A percentile compares a stretch with the other conserved stretches of the same genome.
phyloP scores from a whole-genome alignment of 2,329 filamentous ascomycete genomes.

The Ceratocystis colombiana region DNA sequence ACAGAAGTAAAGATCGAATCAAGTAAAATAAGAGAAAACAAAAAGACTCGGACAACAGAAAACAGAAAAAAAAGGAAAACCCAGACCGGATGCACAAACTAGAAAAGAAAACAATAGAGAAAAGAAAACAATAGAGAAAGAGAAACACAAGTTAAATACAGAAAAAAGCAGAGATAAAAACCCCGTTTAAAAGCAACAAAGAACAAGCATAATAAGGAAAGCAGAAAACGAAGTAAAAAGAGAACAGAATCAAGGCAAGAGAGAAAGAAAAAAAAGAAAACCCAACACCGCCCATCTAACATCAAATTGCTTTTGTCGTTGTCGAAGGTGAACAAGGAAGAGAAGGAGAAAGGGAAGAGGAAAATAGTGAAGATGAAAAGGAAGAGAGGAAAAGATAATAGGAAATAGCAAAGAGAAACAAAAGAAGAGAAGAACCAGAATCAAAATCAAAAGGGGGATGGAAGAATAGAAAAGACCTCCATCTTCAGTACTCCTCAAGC shows the following conservation, averaged over 20 bases:
- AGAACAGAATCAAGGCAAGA: conserved; percentile 31
- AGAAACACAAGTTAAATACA: conserved; percentile 1
- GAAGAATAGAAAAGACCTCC: background rate
- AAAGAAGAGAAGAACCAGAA: background rate
- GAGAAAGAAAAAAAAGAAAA: conserved; percentile 26
- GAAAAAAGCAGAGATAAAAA: conserved; percentile 31
- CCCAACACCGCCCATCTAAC: conserved; percentile 22
- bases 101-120: conserved; percentile 10
- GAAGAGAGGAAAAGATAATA: background rate
- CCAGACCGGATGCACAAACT: conserved; percentile 16
- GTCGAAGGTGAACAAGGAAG: conserved; percentile 11
- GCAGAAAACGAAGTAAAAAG: conserved; percentile 31
- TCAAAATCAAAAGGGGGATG: background rate
- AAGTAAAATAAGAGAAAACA: conserved; percentile 5
- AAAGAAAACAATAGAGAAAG: conserved; percentile 12
- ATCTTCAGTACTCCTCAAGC: background rate
- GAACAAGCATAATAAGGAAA: background rate
- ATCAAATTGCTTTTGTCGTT: conserved; percentile 20
- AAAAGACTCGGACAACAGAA: conserved; percentile 11
- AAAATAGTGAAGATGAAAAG: background rate
- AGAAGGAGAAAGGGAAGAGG: background rate
- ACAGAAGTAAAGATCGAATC: conserved; percentile 20
- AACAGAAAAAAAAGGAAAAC: conserved; percentile 25
- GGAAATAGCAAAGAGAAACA: background rate
- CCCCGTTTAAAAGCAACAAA: conserved; percentile 28